A percentile compares a stretch with the other conserved stretches of the same genome.
Conservation (phyloP, 2,329 filamentous ascomycete genomes). For the Juglanconis juglandina region DNA sequence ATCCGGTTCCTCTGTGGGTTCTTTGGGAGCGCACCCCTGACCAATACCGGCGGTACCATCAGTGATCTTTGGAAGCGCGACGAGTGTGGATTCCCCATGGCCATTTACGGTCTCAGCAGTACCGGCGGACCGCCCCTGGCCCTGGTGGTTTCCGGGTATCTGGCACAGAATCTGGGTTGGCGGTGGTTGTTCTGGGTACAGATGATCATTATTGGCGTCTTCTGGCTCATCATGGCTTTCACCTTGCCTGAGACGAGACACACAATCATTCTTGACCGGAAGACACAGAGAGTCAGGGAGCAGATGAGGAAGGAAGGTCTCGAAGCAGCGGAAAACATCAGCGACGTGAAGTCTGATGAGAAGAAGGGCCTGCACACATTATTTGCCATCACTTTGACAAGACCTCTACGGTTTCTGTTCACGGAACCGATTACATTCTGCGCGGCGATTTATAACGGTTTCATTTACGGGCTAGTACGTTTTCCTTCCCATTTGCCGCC, state of each 20-base stretch:
- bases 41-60: constrained; percentile 7
- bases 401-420: constrained; percentile 7
- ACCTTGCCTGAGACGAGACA: constrained; percentile 11
- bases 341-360: constrained; percentile 1
- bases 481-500: neutral
- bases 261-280: constrained; percentile 7
- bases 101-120: constrained; percentile 10
- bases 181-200: constrained; percentile 13
- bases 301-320: constrained; percentile 1
- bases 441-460: constrained; percentile 9
- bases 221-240: constrained; percentile 2
- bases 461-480: constrained; percentile 6
- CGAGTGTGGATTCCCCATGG: constrained; percentile 10
- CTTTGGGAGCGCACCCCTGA: constrained; percentile 13
- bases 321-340: neutral
- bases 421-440: constrained; percentile 13
- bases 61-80: constrained; percentile 9
- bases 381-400: neutral
- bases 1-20: constrained; percentile 8
- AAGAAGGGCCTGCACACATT: neutral
- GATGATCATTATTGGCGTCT: constrained; percentile 6
- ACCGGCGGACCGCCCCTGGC: constrained; percentile 8
- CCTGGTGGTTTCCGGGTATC: constrained; percentile 3
- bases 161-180: constrained; percentile 2
- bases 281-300: constrained; percentile 7